Conservation (phyloP, 371 early-diverging fungal genomes). For the Nematocida minor region DNA sequence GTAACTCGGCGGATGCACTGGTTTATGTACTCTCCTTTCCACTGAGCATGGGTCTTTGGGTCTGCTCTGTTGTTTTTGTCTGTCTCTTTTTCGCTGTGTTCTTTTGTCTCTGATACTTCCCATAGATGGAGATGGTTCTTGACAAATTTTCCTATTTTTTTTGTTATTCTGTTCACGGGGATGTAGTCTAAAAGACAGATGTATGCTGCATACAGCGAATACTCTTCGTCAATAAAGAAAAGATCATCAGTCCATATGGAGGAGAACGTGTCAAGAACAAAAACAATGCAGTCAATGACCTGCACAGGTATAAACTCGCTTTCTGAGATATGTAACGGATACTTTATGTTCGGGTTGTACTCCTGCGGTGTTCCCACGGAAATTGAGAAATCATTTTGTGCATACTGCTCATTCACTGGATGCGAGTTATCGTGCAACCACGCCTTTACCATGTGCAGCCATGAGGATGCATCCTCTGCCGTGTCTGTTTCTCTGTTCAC, state of each 20-base stretch:
- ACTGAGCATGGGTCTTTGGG: neutral
- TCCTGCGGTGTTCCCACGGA: too few species aligned
- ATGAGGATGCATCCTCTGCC: too few species aligned
- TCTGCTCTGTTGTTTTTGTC: neutral
- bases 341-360: too few species aligned
- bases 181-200: constrained; percentile 6
- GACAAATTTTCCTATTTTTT: neutral
- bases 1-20: too few species aligned
- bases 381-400: too few species aligned
- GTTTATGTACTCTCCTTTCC: too few species aligned
- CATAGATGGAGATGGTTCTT: neutral
- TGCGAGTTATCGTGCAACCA: too few species aligned
- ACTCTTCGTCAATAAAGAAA: neutral
- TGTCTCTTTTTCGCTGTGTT: neutral
- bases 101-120: neutral
- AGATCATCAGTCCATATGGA: neutral
- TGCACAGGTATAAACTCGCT: too few species aligned
- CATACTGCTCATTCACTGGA: too few species aligned
- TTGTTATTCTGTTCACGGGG: neutral
- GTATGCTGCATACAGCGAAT: constrained; percentile 16
- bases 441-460: too few species aligned
- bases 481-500: neutral
- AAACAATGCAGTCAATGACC: constrained; percentile 1
- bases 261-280: neutral
- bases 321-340: too few species aligned